Percentiles rank a stretch among this genome's conserved stretches.
These are phyloP conservation scores for Paraconiothyrium sp. DNA, from an alignment of 2,329 filamentous ascomycete species.

Conservation along the genomic window DNA sequence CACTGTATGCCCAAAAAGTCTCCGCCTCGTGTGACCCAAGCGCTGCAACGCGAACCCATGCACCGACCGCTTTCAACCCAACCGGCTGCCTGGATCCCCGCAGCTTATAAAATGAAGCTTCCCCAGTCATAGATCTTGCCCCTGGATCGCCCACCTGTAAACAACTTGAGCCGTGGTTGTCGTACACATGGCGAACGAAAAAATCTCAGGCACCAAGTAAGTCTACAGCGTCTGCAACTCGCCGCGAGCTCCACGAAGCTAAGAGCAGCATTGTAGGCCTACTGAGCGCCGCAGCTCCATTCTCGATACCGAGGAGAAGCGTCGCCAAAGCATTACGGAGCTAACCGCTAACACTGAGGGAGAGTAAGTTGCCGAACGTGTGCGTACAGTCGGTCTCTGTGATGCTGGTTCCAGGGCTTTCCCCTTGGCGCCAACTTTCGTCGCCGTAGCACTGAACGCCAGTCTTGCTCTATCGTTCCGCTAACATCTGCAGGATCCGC, in stretches of 20 bases:
- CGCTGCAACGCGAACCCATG: slow-evolving; percentile 14
- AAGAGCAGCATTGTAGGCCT: slow-evolving; percentile 25
- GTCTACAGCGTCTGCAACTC: neutral
- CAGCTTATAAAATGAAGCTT: slow-evolving; percentile 12
- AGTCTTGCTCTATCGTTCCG: neutral
- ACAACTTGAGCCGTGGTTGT: neutral
- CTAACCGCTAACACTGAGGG: slow-evolving; percentile 42
- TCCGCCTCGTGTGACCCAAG: slow-evolving; percentile 11
- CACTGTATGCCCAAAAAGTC: slow-evolving; percentile 5
- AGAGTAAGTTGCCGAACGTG: slow-evolving; percentile 38
- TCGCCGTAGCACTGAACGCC: neutral
- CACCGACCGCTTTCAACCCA: slow-evolving; percentile 11
- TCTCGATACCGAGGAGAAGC: slow-evolving; percentile 34
- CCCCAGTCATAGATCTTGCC: neutral
- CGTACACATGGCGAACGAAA: slow-evolving; percentile 16
- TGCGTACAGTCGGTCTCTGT: neutral
- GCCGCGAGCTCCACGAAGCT: slow-evolving; percentile 9
- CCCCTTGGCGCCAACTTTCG: neutral
- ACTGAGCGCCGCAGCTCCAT: slow-evolving; percentile 34
- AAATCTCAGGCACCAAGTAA: slow-evolving; percentile 16
- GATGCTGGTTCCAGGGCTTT: neutral
- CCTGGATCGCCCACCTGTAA: neutral
- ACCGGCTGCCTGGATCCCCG: slow-evolving; percentile 14
- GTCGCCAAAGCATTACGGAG: slow-evolving; percentile 33
- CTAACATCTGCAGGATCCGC: slow-evolving; percentile 56